Base-by-base conservation (phyloP, 805 yeast species). In the Hyphopichia homilentoma region DNA sequence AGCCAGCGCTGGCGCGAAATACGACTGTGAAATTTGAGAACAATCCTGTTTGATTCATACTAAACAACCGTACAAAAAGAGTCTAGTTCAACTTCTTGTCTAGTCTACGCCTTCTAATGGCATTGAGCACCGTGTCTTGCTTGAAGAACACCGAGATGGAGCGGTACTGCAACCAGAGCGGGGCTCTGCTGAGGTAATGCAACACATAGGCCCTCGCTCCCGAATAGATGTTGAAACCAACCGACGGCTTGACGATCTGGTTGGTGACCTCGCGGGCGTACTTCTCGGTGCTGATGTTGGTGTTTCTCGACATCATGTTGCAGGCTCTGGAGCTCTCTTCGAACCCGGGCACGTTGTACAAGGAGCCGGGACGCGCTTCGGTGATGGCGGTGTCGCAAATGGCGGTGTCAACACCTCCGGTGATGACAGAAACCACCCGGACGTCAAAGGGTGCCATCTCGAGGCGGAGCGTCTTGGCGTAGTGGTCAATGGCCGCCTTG, bases 381-480 rank as follows among this genome's bases (percentile, higher is more conserved):
- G 27, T 34, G 7, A 17, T 18, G 1, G 29, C 16, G 6, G 38
- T 23, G 30, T 56, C 61, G 12, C 45, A 45, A 19, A 65, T 57
- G 8, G 47, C 59, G 2, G 70, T 60, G 14, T 54, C 47, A 7
- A 68, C 68, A 8, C 59, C 61, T 3, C 73, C 73, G 3, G 70
- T 60, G 19, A 59, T 46, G 6, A 66, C 55, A 38, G 59, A 51
- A 29, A 64, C 55, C 3, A 65, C 68, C 32, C 51, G 48, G 21
- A 67, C 69, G 1, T 65, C 71, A 31, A 64, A 52, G 0, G 61
- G 59, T 25, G 44, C 40, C 50, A 66, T 43, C 36, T 68, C 74
- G 5, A 49, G 35, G 4, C 54, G 59, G 13, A 68, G 44, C 2
- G 38, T 45, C 26, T 45, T 36, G 2, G 71, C 68, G 29, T 64